phyloP scores from a whole-genome alignment of 2,329 filamentous ascomycete species.

The Colletotrichum karsti region DNA sequence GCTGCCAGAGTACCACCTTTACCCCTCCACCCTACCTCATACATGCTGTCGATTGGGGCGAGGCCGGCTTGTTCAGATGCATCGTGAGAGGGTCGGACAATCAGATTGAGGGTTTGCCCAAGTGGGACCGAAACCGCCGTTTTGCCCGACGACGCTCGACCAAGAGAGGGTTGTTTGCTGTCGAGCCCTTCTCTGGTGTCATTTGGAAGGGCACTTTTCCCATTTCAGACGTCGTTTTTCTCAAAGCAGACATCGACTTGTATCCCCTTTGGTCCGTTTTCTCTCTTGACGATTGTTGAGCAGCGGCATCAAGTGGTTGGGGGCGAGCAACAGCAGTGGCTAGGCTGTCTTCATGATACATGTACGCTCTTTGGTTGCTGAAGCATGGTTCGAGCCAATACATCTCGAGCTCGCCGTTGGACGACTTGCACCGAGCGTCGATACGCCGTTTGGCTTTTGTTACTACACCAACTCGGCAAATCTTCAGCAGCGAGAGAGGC shows the following conservation, averaged over 20 bases:
- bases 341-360: slow-evolving; percentile 17
- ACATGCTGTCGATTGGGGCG: neutral
- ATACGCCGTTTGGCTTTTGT: neutral
- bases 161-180: neutral
- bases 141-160: neutral
- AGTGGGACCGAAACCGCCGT: slow-evolving; percentile 20
- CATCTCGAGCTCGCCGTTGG: neutral
- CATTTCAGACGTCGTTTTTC: slow-evolving; percentile 2
- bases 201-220: slow-evolving; percentile 4
- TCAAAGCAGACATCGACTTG: slow-evolving; percentile 10
- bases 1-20: neutral
- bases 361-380: slow-evolving; percentile 8
- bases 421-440: slow-evolving; percentile 2
- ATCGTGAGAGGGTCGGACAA: slow-evolving; percentile 21
- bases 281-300: slow-evolving; percentile 4
- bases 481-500: slow-evolving; percentile 21
- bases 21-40: neutral
- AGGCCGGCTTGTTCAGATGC: neutral
- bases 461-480: neutral
- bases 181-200: neutral
- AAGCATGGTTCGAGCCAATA: neutral
- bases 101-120: slow-evolving; percentile 13
- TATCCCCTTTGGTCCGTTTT: neutral
- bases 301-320: neutral
- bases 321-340: neutral